A percentile compares a stretch with the other conserved stretches of the same genome.
Conservation (phyloP, 1,139 yeast species). For the Scheffersomyces segobiensis region DNA sequence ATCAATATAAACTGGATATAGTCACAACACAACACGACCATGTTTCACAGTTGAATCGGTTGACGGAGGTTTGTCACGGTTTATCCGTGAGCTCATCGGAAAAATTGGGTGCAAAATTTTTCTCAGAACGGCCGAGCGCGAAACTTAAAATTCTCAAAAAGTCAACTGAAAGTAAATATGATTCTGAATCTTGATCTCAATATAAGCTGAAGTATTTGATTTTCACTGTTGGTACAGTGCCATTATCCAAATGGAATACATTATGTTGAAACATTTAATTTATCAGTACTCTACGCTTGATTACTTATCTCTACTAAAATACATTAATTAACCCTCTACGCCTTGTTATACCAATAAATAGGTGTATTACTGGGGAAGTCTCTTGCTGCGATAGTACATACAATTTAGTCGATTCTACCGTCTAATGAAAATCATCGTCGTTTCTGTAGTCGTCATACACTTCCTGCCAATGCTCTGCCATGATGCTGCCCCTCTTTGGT, state of each 20-base stretch:
- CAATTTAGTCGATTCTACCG: neutral
- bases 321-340: neutral
- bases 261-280: neutral
- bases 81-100: neutral
- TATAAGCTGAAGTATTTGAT: neutral
- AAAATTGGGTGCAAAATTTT: neutral
- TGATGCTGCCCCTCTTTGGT: conserved; percentile 18
- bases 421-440: conserved; percentile 33
- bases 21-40: neutral
- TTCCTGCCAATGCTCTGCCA: conserved; percentile 35
- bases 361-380: neutral
- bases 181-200: neutral
- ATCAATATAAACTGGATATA: neutral
- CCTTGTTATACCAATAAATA: too few species aligned
- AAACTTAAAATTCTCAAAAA: too few species aligned
- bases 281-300: neutral
- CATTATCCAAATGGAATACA: neutral
- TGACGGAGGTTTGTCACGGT: neutral
- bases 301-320: neutral
- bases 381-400: neutral
- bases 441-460: conserved; percentile 43
- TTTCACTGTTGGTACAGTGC: neutral
- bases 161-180: neutral
- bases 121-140: neutral
- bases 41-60: neutral